Evolutionary conservation across 2,329 filamentous ascomycete genomes (phyloP).

Genomic region (Epichloe gansuensis): DNA sequence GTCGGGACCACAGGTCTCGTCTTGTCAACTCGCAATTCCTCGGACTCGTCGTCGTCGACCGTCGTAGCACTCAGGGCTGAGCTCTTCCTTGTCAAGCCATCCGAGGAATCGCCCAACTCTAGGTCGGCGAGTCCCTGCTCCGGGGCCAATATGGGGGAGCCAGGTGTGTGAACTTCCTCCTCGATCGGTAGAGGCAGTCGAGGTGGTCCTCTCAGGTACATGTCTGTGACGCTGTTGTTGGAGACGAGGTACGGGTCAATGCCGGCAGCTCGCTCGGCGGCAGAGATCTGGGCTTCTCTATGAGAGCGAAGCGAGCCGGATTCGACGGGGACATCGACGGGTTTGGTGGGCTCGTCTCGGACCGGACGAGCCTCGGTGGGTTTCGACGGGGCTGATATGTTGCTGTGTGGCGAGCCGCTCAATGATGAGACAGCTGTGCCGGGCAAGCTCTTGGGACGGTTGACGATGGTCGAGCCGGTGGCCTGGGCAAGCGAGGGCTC

Average conservation of each 20-base stretch:
- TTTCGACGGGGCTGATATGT: conserved; percentile 17
- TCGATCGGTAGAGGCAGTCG: conserved; percentile 87
- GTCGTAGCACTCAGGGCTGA: conserved; percentile 49
- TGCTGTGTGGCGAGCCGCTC: conserved; percentile 32
- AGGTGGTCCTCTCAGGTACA: conserved; percentile 62
- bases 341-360: conserved; percentile 34
- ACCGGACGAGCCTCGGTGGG: conserved; percentile 13
- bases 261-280: conserved; percentile 19
- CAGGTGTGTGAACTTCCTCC: conserved; percentile 78
- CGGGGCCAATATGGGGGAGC: conserved; percentile 74
- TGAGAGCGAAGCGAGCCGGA: conserved; percentile 24
- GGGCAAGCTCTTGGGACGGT: conserved; percentile 33
- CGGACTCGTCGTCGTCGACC: conserved; percentile 64
- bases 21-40: conserved; percentile 65
- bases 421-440: conserved; percentile 36
- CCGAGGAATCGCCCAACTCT: conserved; percentile 37
- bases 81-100: conserved; percentile 37
- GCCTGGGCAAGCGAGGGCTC: conserved; percentile 50
- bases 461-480: conserved; percentile 40
- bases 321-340: conserved; percentile 42
- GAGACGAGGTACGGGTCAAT: conserved; percentile 32
- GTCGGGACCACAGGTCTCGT: conserved; percentile 71
- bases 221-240: conserved; percentile 47
- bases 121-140: conserved; percentile 43
- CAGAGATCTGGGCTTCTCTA: conserved; percentile 19